Evolutionary conservation across 2,329 filamentous ascomycete species (phyloP).

Genomic region (Calonectria multiphialidica): DNA sequence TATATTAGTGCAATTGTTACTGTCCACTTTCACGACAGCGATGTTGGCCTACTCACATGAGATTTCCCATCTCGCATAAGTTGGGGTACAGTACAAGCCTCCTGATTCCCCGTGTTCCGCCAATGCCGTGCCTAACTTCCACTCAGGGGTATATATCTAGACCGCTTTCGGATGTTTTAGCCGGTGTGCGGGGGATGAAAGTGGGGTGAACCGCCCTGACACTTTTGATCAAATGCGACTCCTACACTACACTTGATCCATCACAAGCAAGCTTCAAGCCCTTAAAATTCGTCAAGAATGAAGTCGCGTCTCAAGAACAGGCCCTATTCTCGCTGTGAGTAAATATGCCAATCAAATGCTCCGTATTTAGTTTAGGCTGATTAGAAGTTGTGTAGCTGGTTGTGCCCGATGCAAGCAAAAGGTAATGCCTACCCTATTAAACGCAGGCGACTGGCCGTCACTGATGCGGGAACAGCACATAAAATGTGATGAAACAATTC

Average conservation of each 20-base stretch:
- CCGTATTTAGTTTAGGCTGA: not conserved
- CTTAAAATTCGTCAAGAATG: not conserved
- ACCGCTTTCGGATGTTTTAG: not conserved
- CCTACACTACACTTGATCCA: too few relatives aligned
- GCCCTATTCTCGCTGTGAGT: not conserved
- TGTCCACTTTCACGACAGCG: too few relatives aligned
- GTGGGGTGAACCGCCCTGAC: not conserved
- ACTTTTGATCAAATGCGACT: not conserved
- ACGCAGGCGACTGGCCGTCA: not conserved
- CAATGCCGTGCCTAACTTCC: too few relatives aligned
- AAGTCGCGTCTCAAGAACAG: not conserved
- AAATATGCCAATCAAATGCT: not conserved
- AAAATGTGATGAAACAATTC: not conserved
- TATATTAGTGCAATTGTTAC: too few relatives aligned
- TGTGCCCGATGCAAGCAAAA: conserved; percentile 8
- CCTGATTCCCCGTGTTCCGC: too few relatives aligned
- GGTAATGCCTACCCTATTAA: not conserved
- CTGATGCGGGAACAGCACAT: not conserved
- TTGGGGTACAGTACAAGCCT: not conserved
- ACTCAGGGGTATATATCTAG: not conserved
- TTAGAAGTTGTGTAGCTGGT: not conserved
- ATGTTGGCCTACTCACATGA: too few relatives aligned
- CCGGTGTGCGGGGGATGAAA: not conserved
- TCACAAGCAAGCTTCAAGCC: too few relatives aligned
- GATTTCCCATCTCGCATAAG: too few relatives aligned